These are phyloP conservation scores for Wolfiporia cocos DNA, from an alignment of 1,284 basidiomycete species.

Conservation along the genomic window DNA sequence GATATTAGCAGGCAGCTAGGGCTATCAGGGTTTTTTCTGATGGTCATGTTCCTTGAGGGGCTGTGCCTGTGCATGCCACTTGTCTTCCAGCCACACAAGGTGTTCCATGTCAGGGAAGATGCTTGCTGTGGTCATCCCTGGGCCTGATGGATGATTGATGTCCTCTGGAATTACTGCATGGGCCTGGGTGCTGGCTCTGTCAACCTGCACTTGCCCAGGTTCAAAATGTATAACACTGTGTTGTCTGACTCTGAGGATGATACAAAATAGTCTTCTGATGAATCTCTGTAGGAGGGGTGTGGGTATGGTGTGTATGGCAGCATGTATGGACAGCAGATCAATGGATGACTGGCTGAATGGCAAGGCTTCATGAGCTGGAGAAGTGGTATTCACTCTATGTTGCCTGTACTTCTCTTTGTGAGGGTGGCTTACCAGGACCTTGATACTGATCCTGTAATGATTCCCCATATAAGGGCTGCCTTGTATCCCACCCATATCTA, in stretches of 20 bases:
- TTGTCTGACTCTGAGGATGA: slow-evolving; percentile 25
- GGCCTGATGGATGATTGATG: slow-evolving; percentile 59
- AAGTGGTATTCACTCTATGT: slow-evolving; percentile 59
- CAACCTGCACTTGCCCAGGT: slow-evolving; percentile 46
- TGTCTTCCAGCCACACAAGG: slow-evolving; percentile 70
- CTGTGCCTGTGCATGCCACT: slow-evolving; percentile 66
- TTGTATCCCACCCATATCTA: too few relatives aligned
- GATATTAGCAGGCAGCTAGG: too few relatives aligned
- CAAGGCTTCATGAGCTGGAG: slow-evolving; percentile 50
- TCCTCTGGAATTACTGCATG: slow-evolving; percentile 71
- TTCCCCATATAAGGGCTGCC: too few relatives aligned
- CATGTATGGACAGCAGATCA: slow-evolving; percentile 26
- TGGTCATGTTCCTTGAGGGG: slow-evolving; percentile 56
- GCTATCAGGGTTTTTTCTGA: too few relatives aligned
- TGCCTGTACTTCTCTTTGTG: slow-evolving; percentile 41
- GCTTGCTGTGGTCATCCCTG: too few relatives aligned
- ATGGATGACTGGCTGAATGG: slow-evolving; percentile 33
- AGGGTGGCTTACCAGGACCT: slow-evolving; percentile 12
- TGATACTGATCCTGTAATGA: too few relatives aligned
- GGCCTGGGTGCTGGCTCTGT: slow-evolving; percentile 47
- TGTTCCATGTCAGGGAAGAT: slow-evolving; percentile 62
- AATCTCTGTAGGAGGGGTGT: slow-evolving; percentile 29
- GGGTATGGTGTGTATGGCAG: slow-evolving; percentile 33
- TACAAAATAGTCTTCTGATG: slow-evolving; percentile 32
- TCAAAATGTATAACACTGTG: slow-evolving; percentile 35